Conservation (phyloP, 768 basidiomycete species). For the Lactarius deliciosus region DNA sequence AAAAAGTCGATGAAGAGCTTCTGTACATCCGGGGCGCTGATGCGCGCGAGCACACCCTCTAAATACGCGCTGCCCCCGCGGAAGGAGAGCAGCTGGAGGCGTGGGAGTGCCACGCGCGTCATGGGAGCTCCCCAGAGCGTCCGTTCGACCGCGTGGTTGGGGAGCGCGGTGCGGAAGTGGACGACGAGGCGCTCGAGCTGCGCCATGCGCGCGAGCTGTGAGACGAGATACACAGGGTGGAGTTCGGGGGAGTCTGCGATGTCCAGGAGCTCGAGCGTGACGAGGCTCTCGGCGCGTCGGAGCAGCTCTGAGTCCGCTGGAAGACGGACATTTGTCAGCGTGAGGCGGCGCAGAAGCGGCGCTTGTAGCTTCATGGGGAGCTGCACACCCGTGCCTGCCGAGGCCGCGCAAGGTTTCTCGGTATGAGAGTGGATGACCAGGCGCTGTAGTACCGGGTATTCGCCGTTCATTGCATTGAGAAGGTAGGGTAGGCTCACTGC, state of each 20-base stretch:
- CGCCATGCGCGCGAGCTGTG: conserved; percentile 6
- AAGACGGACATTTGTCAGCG: conserved; percentile 2
- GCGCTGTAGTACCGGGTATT: conserved; percentile 2
- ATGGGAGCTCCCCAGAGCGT: background rate
- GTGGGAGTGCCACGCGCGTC: background rate
- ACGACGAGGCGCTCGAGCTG: conserved; percentile 11
- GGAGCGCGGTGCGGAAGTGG: conserved; percentile 3
- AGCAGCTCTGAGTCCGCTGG: background rate
- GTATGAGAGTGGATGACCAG: conserved; percentile 4
- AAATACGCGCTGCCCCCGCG: conserved; percentile 9
- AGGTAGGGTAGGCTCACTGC: background rate
- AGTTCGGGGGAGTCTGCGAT: background rate
- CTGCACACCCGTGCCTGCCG: background rate
- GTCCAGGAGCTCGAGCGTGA: background rate
- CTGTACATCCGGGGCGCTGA: background rate
- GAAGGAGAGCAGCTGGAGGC: conserved; percentile 1
- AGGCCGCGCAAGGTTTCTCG: background rate
- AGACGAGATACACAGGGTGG: background rate
- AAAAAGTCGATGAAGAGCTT: conserved; percentile 11
- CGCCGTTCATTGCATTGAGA: conserved; percentile 1
- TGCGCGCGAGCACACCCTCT: background rate
- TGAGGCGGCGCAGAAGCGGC: background rate
- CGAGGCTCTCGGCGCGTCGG: background rate
- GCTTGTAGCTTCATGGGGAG: conserved; percentile 4
- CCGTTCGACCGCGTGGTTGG: background rate